A percentile compares a stretch with the other conserved stretches of the same genome.
phyloP scores from a whole-genome alignment of 176 grass and related monocot genomes.

The Panicum miliaceum region DNA sequence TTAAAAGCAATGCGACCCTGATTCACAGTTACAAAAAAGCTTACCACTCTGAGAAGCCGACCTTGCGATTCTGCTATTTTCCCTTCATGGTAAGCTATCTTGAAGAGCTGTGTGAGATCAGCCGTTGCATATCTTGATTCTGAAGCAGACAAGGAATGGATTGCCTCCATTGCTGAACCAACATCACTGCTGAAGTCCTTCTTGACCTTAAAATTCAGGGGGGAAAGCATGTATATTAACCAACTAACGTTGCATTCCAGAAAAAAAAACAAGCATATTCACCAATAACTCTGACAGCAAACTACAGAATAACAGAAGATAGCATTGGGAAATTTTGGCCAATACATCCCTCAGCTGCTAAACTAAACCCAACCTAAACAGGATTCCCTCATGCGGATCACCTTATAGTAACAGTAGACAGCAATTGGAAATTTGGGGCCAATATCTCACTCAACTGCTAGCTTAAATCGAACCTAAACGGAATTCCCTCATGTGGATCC shows the following conservation, averaged over 20 bases:
- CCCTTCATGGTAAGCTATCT: slow-evolving; percentile 74
- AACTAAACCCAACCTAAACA: background rate
- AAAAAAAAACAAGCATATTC: background rate
- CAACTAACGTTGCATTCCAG: background rate
- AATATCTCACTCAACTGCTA: background rate
- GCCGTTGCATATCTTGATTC: slow-evolving; percentile 46
- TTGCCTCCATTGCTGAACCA: slow-evolving; percentile 47
- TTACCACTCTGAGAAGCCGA: slow-evolving; percentile 84
- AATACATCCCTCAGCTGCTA: background rate
- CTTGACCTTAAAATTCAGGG: slow-evolving; percentile 62
- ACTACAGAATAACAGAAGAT: background rate
- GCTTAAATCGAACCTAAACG: background rate
- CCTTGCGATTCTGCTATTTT: slow-evolving; percentile 70
- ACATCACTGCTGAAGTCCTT: slow-evolving; percentile 81
- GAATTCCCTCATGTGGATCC: background rate
- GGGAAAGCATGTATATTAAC: background rate
- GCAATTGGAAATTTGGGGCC: background rate
- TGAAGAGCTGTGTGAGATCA: slow-evolving; percentile 92
- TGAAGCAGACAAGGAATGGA: slow-evolving; percentile 51
- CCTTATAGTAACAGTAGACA: background rate
- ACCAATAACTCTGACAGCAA: background rate
- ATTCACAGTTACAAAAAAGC: background rate
- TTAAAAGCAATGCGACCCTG: background rate
- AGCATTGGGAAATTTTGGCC: background rate
- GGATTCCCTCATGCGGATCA: background rate